Evolutionary conservation across 1,139 yeast genomes (phyloP), one percentile per base, ranked within the genome.

Genomic region (Kurtzmaniella quercitrusa): DNA sequence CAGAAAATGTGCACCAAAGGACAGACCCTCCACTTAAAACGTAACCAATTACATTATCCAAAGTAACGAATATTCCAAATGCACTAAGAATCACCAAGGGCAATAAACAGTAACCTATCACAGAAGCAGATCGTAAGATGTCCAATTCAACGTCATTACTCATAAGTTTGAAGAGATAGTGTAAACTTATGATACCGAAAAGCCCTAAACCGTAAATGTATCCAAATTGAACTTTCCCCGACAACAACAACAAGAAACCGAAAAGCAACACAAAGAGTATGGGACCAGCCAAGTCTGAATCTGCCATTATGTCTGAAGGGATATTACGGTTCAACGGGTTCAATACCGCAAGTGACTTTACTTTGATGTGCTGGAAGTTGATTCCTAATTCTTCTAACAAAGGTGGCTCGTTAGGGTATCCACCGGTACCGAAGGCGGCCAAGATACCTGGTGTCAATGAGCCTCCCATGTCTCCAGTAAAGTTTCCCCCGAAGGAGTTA

Each of bases 221-320:
- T 2, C 98, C 98, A 62, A 93, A 93, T 62, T 93, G 98, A 16
- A 91, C 89, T 60, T 91, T 93, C 12, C 99, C 98, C 1, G 95
- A 79, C 40, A 90, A 70, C 45, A 91, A 69, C 43, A 94, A 68
- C 49, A 86, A 80, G 1, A 90, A 77, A n/a, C 97, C 98, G 61
- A 91, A 91, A 46, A 90, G 65, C 45, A 93, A 71, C 52, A 94
- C 94, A 64, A 93, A 94, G 42, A 94, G 69, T 38, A 93, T 76
- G 1, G 99, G 98, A 0, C 99, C 99, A 0, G 98, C 97, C 54
- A 93, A 73, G 61, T 93, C 98, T 17, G 95, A 79, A 62, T 93
- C 98, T 43, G 84, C 82, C 82, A 90, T 81, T 44, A 90, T 84
- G 55, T 89, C 95, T 43, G 84, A 76, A 47, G 78, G 78, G 34